A percentile compares a stretch with the other conserved stretches of the same genome.
These are phyloP conservation scores for Chytridiales sp. DNA, from an alignment of 371 early-diverging fungal species.

Conservation along the genomic window DNA sequence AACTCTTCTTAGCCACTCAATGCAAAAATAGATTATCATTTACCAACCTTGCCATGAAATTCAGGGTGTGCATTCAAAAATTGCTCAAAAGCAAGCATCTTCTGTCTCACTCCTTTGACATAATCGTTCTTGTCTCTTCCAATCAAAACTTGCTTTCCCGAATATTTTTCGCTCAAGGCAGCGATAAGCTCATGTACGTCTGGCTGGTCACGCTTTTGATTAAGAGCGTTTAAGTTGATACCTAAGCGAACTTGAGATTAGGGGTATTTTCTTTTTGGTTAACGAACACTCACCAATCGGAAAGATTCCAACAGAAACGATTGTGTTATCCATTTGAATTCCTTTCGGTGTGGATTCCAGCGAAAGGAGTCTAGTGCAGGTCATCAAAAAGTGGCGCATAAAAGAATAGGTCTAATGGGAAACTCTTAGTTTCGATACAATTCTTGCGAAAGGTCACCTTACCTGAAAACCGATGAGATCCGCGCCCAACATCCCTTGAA, in stretches of 20 bases:
- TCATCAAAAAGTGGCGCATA: conserved; percentile 61
- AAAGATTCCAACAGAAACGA: conserved; percentile 51
- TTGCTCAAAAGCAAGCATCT: conserved; percentile 81
- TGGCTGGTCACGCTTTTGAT: conserved; percentile 62
- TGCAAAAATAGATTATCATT: background rate
- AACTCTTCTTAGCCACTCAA: background rate
- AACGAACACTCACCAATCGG: conserved; percentile 71
- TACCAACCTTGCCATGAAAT: conserved; percentile 69
- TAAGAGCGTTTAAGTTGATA: conserved; percentile 63
- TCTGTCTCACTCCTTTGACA: conserved; percentile 91
- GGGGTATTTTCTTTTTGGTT: conserved; percentile 57
- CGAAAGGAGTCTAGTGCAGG: conserved; percentile 48
- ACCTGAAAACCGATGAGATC: conserved; percentile 53
- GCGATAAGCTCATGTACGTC: conserved; percentile 72
- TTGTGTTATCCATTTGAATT: conserved; percentile 42
- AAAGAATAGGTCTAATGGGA: conserved; percentile 44
- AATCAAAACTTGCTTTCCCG: conserved; percentile 82
- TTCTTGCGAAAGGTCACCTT: conserved; percentile 1
- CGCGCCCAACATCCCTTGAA: conserved; percentile 55
- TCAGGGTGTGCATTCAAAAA: conserved; percentile 80
- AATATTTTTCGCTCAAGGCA: conserved; percentile 74
- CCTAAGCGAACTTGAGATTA: conserved; percentile 65
- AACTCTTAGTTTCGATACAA: conserved; percentile 2
- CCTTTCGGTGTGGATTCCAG: conserved; percentile 49
- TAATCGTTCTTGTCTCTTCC: conserved; percentile 94